A percentile compares a stretch with the other conserved stretches of the same genome.
These are phyloP conservation scores for Pestalotiopsis sp. DNA, from an alignment of 2,329 filamentous ascomycete genomes.

Conservation along the genomic window DNA sequence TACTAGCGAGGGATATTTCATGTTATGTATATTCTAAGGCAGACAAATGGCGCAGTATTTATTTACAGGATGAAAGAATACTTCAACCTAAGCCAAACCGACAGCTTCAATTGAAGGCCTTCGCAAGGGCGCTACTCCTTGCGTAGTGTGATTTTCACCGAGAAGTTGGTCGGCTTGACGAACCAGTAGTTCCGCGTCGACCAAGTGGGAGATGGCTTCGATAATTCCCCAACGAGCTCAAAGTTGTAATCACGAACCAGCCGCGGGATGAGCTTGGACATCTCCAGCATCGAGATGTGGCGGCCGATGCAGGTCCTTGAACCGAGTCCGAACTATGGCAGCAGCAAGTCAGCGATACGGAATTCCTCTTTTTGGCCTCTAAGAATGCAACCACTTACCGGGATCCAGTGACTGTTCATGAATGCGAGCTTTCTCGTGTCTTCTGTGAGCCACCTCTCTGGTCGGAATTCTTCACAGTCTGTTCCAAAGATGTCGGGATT, in stretches of 20 bases:
- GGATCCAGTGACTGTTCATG: slow-evolving; percentile 36
- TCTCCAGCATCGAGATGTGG: slow-evolving; percentile 46
- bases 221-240: slow-evolving; percentile 19
- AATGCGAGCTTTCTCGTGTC: slow-evolving; percentile 24
- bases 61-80: no score
- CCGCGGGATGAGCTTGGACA: slow-evolving; percentile 44
- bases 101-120: no score
- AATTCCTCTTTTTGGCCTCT: no score
- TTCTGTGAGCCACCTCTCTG: slow-evolving; percentile 42
- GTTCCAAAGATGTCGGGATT: slow-evolving; percentile 34
- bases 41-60: no score
- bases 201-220: neutral
- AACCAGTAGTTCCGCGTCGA: slow-evolving; percentile 8
- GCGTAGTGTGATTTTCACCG: neutral
- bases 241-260: slow-evolving; percentile 37
- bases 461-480: slow-evolving; percentile 36
- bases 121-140: neutral
- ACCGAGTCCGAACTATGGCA: slow-evolving; percentile 40
- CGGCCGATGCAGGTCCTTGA: slow-evolving; percentile 45
- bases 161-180: slow-evolving; percentile 11
- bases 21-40: no score
- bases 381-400: slow-evolving; percentile 26
- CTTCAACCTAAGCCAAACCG: no score
- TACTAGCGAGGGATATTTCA: no score
- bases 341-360: neutral